These are phyloP conservation scores for Chrysanthemum seticuspe DNA, from an alignment of 129 eudicot genomes.

Conservation along the genomic window DNA sequence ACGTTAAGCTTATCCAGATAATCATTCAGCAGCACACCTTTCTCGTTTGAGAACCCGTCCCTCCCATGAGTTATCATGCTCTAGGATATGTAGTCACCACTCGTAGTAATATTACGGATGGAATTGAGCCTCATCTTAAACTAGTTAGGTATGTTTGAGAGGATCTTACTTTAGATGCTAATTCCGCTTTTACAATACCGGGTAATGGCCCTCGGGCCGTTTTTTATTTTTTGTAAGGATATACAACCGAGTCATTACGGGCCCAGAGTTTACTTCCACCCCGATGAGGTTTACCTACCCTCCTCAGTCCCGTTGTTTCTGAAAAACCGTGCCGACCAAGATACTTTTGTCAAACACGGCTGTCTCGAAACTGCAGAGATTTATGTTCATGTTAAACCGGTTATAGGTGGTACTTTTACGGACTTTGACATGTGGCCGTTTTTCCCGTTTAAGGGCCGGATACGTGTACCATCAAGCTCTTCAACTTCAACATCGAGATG, in stretches of 20 bases:
- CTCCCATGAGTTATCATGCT: constrained; percentile 68
- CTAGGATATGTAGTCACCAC: constrained; percentile 56
- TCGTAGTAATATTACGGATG: constrained; percentile 5
- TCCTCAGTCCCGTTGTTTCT: constrained; percentile 90
- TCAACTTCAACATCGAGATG: constrained; percentile 45
- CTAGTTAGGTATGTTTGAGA: constrained; percentile 71
- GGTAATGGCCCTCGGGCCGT: constrained; percentile 59
- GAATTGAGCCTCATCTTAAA: constrained; percentile 49
- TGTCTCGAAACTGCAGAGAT: constrained; percentile 66
- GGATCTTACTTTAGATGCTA: constrained; percentile 45
- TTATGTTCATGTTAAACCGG: constrained; percentile 84
- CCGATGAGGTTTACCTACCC: constrained; percentile 73
- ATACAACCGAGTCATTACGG: constrained; percentile 48
- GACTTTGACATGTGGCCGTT: constrained; percentile 92
- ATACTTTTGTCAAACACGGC: constrained; percentile 54
- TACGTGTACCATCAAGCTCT: constrained; percentile 54
- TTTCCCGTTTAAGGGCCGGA: constrained; percentile 92
- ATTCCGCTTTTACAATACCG: constrained; percentile 27
- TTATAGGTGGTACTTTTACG: constrained; percentile 78
- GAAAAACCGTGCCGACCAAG: constrained; percentile 75
- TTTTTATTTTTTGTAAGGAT: constrained; percentile 59
- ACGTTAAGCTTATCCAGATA: constrained; percentile 53
- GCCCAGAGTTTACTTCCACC: constrained; percentile 82
- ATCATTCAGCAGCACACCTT: constrained; percentile 17
- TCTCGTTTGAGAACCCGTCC: constrained; percentile 67